phyloP scores from a whole-genome alignment of 768 basidiomycete species.

The Hericium alpestre region DNA sequence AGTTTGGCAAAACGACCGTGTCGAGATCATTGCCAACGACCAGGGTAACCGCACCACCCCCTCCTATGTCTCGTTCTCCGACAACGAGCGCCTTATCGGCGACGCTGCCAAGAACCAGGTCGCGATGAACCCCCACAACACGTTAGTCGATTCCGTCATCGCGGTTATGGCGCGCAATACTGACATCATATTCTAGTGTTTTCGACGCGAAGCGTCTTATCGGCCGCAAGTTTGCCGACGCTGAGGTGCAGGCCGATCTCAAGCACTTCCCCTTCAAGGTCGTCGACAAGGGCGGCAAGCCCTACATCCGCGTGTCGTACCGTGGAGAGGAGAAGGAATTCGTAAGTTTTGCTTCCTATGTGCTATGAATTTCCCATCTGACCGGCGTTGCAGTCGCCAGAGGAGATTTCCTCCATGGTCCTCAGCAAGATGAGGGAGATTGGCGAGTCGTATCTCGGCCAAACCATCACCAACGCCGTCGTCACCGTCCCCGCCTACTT shows the following conservation, averaged over 20 bases:
- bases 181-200: conserved; percentile 40
- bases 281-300: conserved; percentile 78
- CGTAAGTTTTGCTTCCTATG: conserved; percentile 32
- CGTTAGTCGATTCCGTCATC: conserved; percentile 28
- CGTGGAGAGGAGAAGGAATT: conserved; percentile 92
- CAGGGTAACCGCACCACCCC: conserved; percentile 94
- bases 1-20: conserved; percentile 99
- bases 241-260: conserved; percentile 73
- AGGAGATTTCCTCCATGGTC: conserved; percentile 98
- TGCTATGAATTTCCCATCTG: conserved; percentile 1
- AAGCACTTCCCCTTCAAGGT: conserved; percentile 95
- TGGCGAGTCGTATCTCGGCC: conserved; percentile 91
- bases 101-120: conserved; percentile 99
- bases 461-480: conserved; percentile 78
- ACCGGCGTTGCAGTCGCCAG: conserved; percentile 57
- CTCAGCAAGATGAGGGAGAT: conserved; percentile 97
- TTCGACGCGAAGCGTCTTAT: conserved; percentile 99
- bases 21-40: conserved; percentile 95
- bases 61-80: conserved; percentile 92
- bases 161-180: conserved; percentile 11
- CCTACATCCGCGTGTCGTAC: conserved; percentile 82
- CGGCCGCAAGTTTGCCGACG: conserved; percentile 81
- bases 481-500: conserved; percentile 97
- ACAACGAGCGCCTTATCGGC: conserved; percentile 93
- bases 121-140: conserved; percentile 96